A percentile compares a stretch with the other conserved stretches of the same genome.
Evolutionary conservation across 495 filamentous ascomycete genomes (phyloP).

Genomic region (Penicillium turbatum): DNA sequence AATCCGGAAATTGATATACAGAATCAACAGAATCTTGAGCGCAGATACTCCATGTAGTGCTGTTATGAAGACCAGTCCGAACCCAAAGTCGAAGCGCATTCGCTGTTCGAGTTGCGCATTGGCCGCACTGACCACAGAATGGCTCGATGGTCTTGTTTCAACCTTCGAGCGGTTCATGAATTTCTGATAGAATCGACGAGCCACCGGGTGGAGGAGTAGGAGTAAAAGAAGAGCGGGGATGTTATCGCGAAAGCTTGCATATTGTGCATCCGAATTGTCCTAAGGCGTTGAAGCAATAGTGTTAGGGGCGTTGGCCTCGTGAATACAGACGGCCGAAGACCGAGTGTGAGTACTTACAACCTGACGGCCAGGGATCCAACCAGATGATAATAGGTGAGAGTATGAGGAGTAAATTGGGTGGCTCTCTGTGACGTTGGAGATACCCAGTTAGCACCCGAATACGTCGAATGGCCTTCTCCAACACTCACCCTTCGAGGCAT

Average conservation of each 20-base stretch:
- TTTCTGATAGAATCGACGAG: conserved; percentile 65
- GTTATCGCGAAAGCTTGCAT: conserved; percentile 80
- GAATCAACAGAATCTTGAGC: conserved; percentile 73
- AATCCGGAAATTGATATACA: conserved; percentile 77
- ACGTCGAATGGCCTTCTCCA: background rate
- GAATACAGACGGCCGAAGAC: background rate
- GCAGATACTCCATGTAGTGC: conserved; percentile 82
- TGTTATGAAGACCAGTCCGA: conserved; percentile 72
- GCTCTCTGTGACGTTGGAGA: conserved; percentile 67
- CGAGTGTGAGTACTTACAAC: conserved; percentile 53
- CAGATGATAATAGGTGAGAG: conserved; percentile 62
- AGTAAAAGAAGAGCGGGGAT: conserved; percentile 72
- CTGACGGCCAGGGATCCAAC: conserved; percentile 94
- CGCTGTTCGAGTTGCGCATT: conserved; percentile 69
- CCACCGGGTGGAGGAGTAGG: conserved; percentile 69
- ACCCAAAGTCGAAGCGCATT: conserved; percentile 77
- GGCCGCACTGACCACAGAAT: conserved; percentile 45
- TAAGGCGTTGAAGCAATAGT: conserved; percentile 24
- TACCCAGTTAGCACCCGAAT: conserved; percentile 13
- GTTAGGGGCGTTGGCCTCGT: conserved; percentile 7
- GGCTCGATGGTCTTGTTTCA: conserved; percentile 11
- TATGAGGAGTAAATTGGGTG: conserved; percentile 79
- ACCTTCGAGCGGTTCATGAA: conserved; percentile 18
- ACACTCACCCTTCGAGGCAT: conserved; percentile 76
- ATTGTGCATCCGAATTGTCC: conserved; percentile 91